Evolutionary conservation across 1,139 yeast species (phyloP), one percentile per base, ranked within the genome.

Genomic region (Debaryomycetaceae sp.): DNA sequence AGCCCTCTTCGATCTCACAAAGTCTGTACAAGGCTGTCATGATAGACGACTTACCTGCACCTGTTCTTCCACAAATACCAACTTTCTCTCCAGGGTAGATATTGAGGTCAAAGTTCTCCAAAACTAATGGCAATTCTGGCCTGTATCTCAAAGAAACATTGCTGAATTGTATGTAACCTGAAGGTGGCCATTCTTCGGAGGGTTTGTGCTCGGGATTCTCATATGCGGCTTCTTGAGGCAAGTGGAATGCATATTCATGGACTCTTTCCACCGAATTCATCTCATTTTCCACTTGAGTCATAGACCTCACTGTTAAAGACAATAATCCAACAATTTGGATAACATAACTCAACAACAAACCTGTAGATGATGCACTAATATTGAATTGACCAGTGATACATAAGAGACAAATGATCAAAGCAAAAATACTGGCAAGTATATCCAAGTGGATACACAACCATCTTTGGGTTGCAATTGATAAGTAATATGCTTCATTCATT

Each of bases 51-150:
- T 92, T 92, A 52, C 98, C 98, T 22, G 98, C 97, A 60, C 98
- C 98, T 1, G 98, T 92, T 63, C 98, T 83, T 36, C 98, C 98
- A 51, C 92, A 96, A 55, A 92, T 85, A 53, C 98, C 98, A 51
- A 92, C 79, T 61, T 92, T 92, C 56, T 82, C 79, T 48, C 81
- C 82, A 9, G 95, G 81, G 35, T 81, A 79, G 31, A 92, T 88
- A 35, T 77, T 72, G 59, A 91, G 88, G 0, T 87, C 65, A 30
- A 91, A 94, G 49, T 83, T 76, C 57, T 88, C 87, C 53, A 92
- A 87, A 16, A 92, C 98, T 45, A 78, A 72, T n/a, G 98, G 98
- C 50, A 91, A 70, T 17, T 79, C 79, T 9, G 91, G 86, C 28
- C 96, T 92, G 62, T 92, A 92, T 54, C 95, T 78, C 50, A 92